Evolutionary conservation across 495 filamentous ascomycete genomes (phyloP).

Genomic region (Viridothelium virens): DNA sequence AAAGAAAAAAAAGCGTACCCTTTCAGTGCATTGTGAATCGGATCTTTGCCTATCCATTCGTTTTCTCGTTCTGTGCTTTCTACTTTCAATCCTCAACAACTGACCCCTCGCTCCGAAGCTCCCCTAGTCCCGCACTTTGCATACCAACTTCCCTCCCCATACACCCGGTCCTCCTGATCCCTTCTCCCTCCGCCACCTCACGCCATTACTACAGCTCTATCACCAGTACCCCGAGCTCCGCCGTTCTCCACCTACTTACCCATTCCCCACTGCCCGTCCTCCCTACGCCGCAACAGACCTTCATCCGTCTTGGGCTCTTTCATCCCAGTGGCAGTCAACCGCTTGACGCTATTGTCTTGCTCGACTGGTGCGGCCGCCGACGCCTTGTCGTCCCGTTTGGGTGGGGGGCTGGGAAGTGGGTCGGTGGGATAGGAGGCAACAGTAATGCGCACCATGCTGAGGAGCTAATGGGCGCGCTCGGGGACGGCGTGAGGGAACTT

Average conservation of each 20-base stretch:
- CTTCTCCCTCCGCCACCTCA: conserved; percentile 1
- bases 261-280: neutral
- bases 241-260: conserved; percentile 4
- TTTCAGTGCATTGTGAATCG: neutral
- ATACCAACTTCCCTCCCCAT: neutral
- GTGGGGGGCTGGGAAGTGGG: conserved; percentile 6
- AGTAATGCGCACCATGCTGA: neutral
- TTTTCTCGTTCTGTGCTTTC: neutral
- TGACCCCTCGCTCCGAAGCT: neutral
- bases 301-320: neutral
- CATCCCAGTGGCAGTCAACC: conserved; percentile 3
- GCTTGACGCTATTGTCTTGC: neutral
- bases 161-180: neutral
- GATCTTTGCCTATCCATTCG: neutral
- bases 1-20: no score
- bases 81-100: neutral
- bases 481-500: neutral
- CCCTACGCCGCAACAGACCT: neutral
- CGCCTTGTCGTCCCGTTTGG: conserved; percentile 1
- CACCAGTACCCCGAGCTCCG: neutral
- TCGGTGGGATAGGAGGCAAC: neutral
- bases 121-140: neutral
- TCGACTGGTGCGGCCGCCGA: conserved; percentile 4
- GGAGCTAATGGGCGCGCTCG: neutral
- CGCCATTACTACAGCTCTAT: neutral